Evolutionary conservation across 2,329 filamentous ascomycete species (phyloP).

Genomic region (Colletotrichum lindemuthianum): DNA sequence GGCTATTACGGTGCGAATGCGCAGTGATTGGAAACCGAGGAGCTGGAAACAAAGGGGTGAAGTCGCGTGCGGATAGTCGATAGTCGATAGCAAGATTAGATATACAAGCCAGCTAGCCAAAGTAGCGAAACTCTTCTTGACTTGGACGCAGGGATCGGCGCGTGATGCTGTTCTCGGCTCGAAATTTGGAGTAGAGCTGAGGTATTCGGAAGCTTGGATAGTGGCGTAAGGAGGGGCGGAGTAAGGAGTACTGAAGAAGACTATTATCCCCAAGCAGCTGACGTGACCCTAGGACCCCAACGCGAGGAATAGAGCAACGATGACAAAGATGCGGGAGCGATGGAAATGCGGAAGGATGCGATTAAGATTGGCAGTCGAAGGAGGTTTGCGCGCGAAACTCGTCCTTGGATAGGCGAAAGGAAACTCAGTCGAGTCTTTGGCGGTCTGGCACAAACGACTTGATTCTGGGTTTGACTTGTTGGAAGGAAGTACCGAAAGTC

Average conservation of each 20-base stretch:
- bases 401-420: slow-evolving; percentile 8
- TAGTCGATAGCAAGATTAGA: slow-evolving; percentile 31
- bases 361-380: slow-evolving; percentile 14
- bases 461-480: slow-evolving; percentile 24
- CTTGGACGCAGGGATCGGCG: too few relatives aligned
- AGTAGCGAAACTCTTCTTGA: slow-evolving; percentile 10
- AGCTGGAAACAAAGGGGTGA: slow-evolving; percentile 1
- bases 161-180: not conserved
- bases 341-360: slow-evolving; percentile 4
- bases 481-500: slow-evolving; percentile 28
- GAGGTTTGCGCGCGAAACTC: slow-evolving; percentile 3
- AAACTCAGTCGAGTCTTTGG: slow-evolving; percentile 25
- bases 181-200: slow-evolving; percentile 2
- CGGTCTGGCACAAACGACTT: slow-evolving; percentile 24
- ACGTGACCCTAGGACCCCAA: slow-evolving; percentile 30
- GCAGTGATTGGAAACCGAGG: slow-evolving; percentile 16
- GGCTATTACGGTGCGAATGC: slow-evolving; percentile 14
- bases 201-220: slow-evolving; percentile 12
- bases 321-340: slow-evolving; percentile 18
- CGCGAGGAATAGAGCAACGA: slow-evolving; percentile 24
- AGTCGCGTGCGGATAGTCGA: slow-evolving; percentile 11
- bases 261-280: slow-evolving; percentile 15
- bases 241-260: slow-evolving; percentile 7
- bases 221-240: slow-evolving; percentile 23
- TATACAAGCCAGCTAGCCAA: slow-evolving; percentile 32